Percentiles rank a stretch among this genome's conserved stretches.
Evolutionary conservation across 2,329 filamentous ascomycete species (phyloP).

Genomic region (Penicillium sp.): DNA sequence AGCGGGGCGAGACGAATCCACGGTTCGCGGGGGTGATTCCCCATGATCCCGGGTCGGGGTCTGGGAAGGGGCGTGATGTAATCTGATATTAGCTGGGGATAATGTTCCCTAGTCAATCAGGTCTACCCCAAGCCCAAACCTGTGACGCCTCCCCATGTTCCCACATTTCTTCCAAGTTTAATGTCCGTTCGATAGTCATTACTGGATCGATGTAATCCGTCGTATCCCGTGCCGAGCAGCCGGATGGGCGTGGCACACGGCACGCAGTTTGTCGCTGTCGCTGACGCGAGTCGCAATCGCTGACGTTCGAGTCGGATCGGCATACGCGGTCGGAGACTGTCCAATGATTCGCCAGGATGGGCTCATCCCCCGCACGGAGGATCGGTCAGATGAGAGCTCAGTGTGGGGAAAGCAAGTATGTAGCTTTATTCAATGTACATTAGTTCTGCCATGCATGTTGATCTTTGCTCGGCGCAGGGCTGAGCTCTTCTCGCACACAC

Average conservation of each 20-base stretch:
- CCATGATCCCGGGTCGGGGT: neutral
- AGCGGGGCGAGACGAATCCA: too few relatives aligned
- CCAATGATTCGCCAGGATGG: constrained; percentile 1
- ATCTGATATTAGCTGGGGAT: too few relatives aligned
- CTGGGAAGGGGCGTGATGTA: neutral
- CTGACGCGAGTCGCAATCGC: neutral
- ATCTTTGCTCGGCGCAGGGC: constrained; percentile 2
- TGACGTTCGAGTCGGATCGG: neutral
- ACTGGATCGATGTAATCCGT: neutral
- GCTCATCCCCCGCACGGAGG: neutral
- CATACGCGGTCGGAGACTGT: neutral
- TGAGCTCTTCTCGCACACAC: neutral
- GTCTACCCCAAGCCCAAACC: too few relatives aligned
- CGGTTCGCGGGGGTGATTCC: neutral
- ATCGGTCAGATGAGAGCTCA: neutral
- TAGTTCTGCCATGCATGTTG: neutral
- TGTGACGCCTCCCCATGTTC: too few relatives aligned
- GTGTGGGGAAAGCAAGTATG: constrained; percentile 3
- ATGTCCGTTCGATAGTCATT: neutral
- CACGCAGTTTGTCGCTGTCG: neutral
- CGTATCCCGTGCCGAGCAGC: neutral
- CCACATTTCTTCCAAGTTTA: neutral
- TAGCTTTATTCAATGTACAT: neutral
- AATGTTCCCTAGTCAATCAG: too few relatives aligned
- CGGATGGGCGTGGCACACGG: neutral